Base-by-base conservation (phyloP, 2,329 filamentous ascomycete genomes). In the Periconia digitata region DNA sequence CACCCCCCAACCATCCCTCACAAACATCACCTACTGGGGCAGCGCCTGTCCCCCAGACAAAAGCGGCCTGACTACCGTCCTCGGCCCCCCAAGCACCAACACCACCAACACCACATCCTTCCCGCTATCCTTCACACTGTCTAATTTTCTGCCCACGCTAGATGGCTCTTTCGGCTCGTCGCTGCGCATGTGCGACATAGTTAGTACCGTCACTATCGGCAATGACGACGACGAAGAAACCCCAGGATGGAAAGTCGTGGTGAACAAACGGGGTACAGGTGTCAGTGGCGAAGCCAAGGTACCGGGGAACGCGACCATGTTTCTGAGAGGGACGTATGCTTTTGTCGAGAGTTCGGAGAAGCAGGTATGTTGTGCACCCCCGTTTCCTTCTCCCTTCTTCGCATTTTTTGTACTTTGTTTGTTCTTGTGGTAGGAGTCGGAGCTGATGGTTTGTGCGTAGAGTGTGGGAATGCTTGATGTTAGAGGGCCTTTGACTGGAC, bases 401-500 rank as follows among this genome's bases (percentile, higher is more conserved):
- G 49, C 42, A 40, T 2, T 21, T 17, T n/a, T 21, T 22, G 34
- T 37, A 40, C 44, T 51, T 43, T 27, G 24, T 12, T 27, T 32
- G 27, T 10, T 13, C n/a, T 32, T 3, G 12, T 5, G 27, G 13
- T 27, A 6, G 13, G 27, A 32, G 27, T 6, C 4, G n/a, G n/a
- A 5, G 10, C 27, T 4, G 27, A 10, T 32, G 51, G 27, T 32
- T 12, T 21, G 17, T 24, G 16, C 27, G 10, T 27, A 55, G 53
- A 54, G 50, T 32, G 47, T 56, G 38, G 51, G 51, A 8, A 54
- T 56, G 53, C 48, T 56, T 8, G 45, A 53, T 43, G 50, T 49
- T 3, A 15, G 18, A 4, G 53, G 53, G 8, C 53, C 53, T 17
- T 43, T 56, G n/a, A 36, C 35, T 21, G 53, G 53, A 12, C 45